phyloP scores from a whole-genome alignment of 2,329 filamentous ascomycete species.

The Phialophora verrucosa region DNA sequence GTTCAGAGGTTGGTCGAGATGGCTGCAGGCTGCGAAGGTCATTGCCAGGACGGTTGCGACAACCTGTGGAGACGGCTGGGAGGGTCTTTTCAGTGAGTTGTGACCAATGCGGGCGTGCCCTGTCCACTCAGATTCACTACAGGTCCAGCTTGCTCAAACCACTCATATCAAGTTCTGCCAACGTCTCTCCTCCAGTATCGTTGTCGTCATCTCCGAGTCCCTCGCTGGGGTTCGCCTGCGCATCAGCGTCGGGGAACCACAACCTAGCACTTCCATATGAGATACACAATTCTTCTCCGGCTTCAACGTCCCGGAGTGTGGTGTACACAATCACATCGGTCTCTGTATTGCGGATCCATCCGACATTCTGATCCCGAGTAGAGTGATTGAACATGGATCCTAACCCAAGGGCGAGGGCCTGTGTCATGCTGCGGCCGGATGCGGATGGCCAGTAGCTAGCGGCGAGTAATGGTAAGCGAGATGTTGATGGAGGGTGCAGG shows the following conservation, averaged over 20 bases:
- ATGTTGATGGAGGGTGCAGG: background rate
- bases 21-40: background rate
- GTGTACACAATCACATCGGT: constrained; percentile 54
- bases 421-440: constrained; percentile 45
- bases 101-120: background rate
- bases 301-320: constrained; percentile 53
- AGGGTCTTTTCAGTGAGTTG: background rate
- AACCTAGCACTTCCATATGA: constrained; percentile 40
- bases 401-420: constrained; percentile 60
- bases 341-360: constrained; percentile 55
- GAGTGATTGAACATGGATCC: constrained; percentile 64
- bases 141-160: constrained; percentile 34
- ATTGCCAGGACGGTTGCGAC: background rate
- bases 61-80: background rate
- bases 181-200: constrained; percentile 19
- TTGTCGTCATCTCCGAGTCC: constrained; percentile 15
- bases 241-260: constrained; percentile 42
- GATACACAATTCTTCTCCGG: constrained; percentile 60
- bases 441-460: constrained; percentile 41
- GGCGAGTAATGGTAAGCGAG: background rate
- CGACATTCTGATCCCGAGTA: constrained; percentile 55
- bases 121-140: constrained; percentile 2
- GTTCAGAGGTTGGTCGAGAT: background rate
- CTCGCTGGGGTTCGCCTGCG: constrained; percentile 3
- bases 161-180: constrained; percentile 34